phyloP scores from a whole-genome alignment of 257 asterid genomes.

The Sherardia arvensis region DNA sequence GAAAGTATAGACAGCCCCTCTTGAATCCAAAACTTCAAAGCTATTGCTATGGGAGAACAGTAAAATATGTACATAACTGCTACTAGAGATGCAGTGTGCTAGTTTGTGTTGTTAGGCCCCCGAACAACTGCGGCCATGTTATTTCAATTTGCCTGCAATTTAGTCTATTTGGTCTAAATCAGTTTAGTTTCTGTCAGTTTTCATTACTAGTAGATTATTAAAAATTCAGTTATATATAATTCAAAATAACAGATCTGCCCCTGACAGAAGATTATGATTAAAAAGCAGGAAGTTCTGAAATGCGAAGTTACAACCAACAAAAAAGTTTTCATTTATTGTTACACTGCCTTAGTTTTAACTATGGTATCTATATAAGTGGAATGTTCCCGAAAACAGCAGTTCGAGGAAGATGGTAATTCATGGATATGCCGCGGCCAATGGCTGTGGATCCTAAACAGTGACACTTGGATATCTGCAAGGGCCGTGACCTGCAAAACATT shows the following conservation, averaged over 20 bases:
- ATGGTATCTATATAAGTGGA: background rate
- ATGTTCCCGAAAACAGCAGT: background rate
- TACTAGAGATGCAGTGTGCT: too few species aligned
- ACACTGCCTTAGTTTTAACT: background rate
- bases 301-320: background rate
- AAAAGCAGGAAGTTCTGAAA: background rate
- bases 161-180: too few species aligned
- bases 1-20: too few species aligned
- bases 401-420: background rate
- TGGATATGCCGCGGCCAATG: background rate
- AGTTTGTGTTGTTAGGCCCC: too few species aligned
- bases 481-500: conserved; percentile 43
- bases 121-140: too few species aligned
- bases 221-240: too few species aligned
- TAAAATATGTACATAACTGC: too few species aligned
- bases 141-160: too few species aligned
- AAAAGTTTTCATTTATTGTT: background rate
- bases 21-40: too few species aligned
- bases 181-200: too few species aligned
- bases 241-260: background rate
- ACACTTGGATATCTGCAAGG: conserved; percentile 52
- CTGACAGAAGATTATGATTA: background rate
- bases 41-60: too few species aligned
- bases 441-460: conserved; percentile 15
- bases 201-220: too few species aligned